Conservation (phyloP, 2,329 filamentous ascomycete species). For the Cordyceps cateniannulata region DNA sequence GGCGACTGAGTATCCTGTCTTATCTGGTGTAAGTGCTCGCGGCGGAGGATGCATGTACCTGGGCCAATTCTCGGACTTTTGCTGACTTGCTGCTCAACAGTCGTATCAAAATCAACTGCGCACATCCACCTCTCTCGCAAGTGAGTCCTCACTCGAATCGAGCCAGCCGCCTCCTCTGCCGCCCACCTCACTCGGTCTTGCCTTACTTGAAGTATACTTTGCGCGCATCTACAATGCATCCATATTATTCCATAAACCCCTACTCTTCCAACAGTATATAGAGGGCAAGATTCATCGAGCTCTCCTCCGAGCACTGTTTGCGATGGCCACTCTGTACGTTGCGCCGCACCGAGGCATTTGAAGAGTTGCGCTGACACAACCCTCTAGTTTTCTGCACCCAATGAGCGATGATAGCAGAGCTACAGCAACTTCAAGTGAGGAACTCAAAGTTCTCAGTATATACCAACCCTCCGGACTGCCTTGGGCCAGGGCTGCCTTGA, state of each 20-base stretch:
- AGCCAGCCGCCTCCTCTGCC: neutral
- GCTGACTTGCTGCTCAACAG: neutral
- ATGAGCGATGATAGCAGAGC: neutral
- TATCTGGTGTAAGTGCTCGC: neutral
- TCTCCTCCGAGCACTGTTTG: slow-evolving; percentile 4
- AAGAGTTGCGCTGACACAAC: neutral
- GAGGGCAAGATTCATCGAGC: slow-evolving; percentile 2
- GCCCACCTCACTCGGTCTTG: slow-evolving; percentile 1
- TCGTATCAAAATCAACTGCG: slow-evolving; percentile 7
- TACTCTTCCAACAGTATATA: neutral
- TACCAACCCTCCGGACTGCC: slow-evolving; percentile 1
- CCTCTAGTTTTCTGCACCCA: neutral
- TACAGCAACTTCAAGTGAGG: neutral
- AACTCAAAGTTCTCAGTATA: neutral
- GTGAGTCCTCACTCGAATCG: neutral
- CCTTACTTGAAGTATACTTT: slow-evolving; percentile 1
- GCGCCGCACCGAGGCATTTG: too few species aligned
- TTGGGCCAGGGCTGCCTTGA: slow-evolving; percentile 1
- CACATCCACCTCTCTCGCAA: neutral
- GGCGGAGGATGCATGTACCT: too few species aligned
- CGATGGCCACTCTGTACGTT: slow-evolving; percentile 4
- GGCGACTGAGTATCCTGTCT: neutral
- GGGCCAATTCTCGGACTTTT: too few species aligned
- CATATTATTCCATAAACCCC: neutral
- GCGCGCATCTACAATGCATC: neutral